These are phyloP conservation scores for Puccinia brachypodii DNA, from an alignment of 1,284 basidiomycete species.

Conservation along the genomic window DNA sequence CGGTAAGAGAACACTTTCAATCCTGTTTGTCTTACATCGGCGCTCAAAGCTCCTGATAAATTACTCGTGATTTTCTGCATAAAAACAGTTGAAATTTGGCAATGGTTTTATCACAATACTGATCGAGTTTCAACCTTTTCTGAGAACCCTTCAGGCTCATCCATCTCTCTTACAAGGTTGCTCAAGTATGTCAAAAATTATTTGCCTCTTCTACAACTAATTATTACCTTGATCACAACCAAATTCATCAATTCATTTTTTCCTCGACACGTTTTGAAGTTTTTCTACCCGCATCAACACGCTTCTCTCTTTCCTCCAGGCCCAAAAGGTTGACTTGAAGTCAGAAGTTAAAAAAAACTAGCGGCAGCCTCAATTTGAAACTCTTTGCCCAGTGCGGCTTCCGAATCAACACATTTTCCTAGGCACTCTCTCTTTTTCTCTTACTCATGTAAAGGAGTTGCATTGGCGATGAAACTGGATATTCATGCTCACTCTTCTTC, in stretches of 20 bases:
- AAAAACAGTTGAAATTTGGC: not conserved
- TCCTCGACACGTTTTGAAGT: not conserved
- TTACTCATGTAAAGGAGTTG: too few species aligned
- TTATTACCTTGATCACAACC: not conserved
- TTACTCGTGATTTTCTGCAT: not conserved
- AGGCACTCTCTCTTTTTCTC: not conserved
- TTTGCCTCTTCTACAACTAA: not conserved
- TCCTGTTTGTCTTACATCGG: not conserved
- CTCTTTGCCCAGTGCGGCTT: conserved; percentile 12
- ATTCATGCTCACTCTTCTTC: too few species aligned
- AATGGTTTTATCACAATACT: not conserved
- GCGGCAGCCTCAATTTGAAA: not conserved
- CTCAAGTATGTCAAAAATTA: not conserved
- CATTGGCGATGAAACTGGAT: too few species aligned
- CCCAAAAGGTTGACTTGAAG: conserved; percentile 11
- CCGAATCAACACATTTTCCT: not conserved
- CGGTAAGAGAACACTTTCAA: not conserved
- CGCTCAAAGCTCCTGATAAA: not conserved
- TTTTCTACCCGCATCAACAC: conserved; percentile 1
- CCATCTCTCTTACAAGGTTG: not conserved
- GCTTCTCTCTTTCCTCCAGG: conserved; percentile 16
- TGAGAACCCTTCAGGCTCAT: not conserved
- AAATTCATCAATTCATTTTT: not conserved
- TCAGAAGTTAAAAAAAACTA: not conserved
- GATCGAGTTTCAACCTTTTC: conserved; percentile 1